Evolutionary conservation across 805 yeast species (phyloP), one percentile per base, ranked within the genome.

Genomic region (Cyberlindnera bimundalis): DNA sequence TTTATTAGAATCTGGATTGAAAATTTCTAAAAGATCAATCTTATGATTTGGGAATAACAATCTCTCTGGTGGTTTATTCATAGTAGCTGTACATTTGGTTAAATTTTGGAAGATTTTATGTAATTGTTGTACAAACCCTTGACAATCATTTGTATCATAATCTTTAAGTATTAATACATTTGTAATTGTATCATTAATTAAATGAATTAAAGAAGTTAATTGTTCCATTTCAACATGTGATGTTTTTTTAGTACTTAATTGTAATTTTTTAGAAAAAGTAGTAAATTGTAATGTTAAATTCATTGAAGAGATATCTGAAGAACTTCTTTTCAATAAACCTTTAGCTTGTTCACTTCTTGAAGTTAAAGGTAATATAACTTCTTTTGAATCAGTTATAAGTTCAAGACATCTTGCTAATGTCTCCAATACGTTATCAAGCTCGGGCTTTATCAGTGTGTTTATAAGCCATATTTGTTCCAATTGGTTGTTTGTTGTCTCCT

Each of bases 31-130:
- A 2, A 68, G 51, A 1, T 61, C 51, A 3, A 73, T 61, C 18
- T 73, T 64, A 51, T 78, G 72, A 20, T 62, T 56, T 1, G 91
- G 91, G 53, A 83, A 84, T 16, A 76, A 67, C 20, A 81, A 61
- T 11, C 58, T 57, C 5, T 78, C 74, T 31, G 75, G 75, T 2
- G 85, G 83, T 15, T 70, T 75, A 48, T 64, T 73, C 55, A 77
- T 59, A 4, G 63, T 51, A 5, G 50, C 52, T 39, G 62, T 66
- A 37, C 60, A 68, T 33, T 55, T 51, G 38, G 53, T 59, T 23
- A 60, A 53, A 20, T 49, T 54, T 26, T 57, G 41, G 17, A 54
- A 17, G 2, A 49, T 46, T 42, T 41, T 60, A 56, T 33, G 51
- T 27, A 39, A 43, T 33, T 36, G 43, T 32, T 36, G 46, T 37